A percentile compares a stretch with the other conserved stretches of the same genome.
These are phyloP conservation scores for Nemania sp. DNA, from an alignment of 2,329 filamentous ascomycete species.

Conservation along the genomic window DNA sequence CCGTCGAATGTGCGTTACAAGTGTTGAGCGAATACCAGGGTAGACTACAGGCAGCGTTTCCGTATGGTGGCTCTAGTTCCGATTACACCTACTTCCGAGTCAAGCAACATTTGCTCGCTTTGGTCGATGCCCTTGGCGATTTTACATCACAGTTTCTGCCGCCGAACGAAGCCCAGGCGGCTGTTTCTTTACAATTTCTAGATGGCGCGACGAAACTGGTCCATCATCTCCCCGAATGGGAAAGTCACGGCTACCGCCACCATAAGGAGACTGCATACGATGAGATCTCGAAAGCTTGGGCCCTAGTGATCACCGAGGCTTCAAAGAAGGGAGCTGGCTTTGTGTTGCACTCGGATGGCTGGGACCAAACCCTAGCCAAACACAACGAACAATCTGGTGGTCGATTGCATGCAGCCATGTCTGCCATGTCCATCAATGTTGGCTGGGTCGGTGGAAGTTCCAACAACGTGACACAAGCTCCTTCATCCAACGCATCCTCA, in stretches of 20 bases:
- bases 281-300: slow-evolving; percentile 92
- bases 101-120: slow-evolving; percentile 74
- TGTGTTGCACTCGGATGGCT: slow-evolving; percentile 83
- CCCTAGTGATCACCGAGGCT: slow-evolving; percentile 85
- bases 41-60: slow-evolving; percentile 76
- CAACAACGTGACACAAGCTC: slow-evolving; percentile 27
- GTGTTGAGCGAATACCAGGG: slow-evolving; percentile 83
- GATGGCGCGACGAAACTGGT: slow-evolving; percentile 89
- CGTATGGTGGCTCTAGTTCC: slow-evolving; percentile 80
- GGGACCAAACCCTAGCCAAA: slow-evolving; percentile 84
- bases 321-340: slow-evolving; percentile 91
- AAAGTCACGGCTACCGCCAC: slow-evolving; percentile 82
- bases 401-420: slow-evolving; percentile 77
- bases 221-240: slow-evolving; percentile 88
- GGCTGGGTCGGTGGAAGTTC: slow-evolving; percentile 70
- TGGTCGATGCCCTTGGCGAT: slow-evolving; percentile 88
- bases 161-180: slow-evolving; percentile 83
- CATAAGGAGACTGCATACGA: slow-evolving; percentile 97
- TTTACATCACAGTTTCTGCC: slow-evolving; percentile 96
- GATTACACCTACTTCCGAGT: slow-evolving; percentile 97
- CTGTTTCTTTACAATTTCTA: slow-evolving; percentile 81
- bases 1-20: slow-evolving; percentile 75
- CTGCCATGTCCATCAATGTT: slow-evolving; percentile 72
- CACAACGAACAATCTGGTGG: slow-evolving; percentile 88
- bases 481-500: slow-evolving; percentile 52